Evolutionary conservation across 495 filamentous ascomycete species (phyloP).

Genomic region (Pseudoneurospora amorphoporcata): DNA sequence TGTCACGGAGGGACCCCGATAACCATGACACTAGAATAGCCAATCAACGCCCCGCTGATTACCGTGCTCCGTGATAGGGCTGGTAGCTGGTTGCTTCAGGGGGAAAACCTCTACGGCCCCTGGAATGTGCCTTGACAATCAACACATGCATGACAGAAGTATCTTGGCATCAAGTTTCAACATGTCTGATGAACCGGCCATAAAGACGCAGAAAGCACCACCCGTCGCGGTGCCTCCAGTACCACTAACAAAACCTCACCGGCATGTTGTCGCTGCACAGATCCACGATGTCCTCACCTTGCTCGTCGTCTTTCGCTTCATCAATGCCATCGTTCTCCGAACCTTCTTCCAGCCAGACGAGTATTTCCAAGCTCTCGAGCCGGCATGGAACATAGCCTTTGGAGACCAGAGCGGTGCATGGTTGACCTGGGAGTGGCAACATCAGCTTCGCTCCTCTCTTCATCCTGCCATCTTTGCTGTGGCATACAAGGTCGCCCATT

Average conservation of each 20-base stretch:
- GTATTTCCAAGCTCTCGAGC: slow-evolving; percentile 92
- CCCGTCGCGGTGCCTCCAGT: background rate
- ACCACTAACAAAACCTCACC: slow-evolving; percentile 7
- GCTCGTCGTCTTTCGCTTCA: slow-evolving; percentile 65
- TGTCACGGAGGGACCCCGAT: background rate
- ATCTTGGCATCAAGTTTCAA: background rate
- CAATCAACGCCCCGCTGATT: slow-evolving; percentile 8
- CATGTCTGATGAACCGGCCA: background rate
- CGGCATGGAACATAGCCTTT: slow-evolving; percentile 86
- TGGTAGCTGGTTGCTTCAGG: background rate
- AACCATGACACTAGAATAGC: background rate
- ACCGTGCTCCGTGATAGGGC: slow-evolving; percentile 8
- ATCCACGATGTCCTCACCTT: slow-evolving; percentile 44
- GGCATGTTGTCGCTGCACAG: slow-evolving; percentile 22
- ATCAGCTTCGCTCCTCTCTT: slow-evolving; percentile 84
- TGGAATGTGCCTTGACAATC: background rate
- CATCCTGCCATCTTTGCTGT: slow-evolving; percentile 77
- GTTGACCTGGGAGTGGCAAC: slow-evolving; percentile 98
- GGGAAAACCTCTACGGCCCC: background rate
- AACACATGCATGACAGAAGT: background rate
- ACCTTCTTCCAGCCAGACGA: slow-evolving; percentile 99
- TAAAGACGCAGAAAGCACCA: background rate
- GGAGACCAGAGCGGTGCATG: slow-evolving; percentile 68
- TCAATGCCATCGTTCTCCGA: slow-evolving; percentile 71
- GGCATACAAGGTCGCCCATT: slow-evolving; percentile 55